Percentiles rank a stretch among this genome's conserved stretches.
Evolutionary conservation across 768 basidiomycete species (phyloP).

Genomic region (Russula virescens): DNA sequence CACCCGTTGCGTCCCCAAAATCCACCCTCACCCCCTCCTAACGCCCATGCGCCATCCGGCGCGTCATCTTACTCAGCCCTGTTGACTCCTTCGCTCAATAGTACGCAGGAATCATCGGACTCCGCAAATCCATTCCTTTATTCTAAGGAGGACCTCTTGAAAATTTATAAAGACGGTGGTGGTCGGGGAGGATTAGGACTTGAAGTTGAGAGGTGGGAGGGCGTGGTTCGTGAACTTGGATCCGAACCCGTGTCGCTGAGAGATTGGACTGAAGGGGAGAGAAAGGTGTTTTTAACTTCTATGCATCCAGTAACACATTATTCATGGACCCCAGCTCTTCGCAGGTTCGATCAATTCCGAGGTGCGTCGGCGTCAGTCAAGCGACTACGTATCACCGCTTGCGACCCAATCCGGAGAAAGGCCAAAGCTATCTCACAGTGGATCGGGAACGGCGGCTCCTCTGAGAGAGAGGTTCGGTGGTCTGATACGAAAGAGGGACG

Average conservation of each 20-base stretch:
- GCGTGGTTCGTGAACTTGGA: conserved; percentile 73
- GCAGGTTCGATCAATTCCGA: conserved; percentile 81
- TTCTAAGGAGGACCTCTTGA: conserved; percentile 77
- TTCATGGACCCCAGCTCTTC: conserved; percentile 53
- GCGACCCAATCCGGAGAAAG: conserved; percentile 52
- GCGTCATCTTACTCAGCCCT: conserved; percentile 68
- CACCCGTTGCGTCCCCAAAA: conserved; percentile 51
- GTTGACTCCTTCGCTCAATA: conserved; percentile 49
- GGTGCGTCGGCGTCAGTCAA: conserved; percentile 78
- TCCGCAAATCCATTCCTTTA: conserved; percentile 77
- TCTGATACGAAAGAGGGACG: conserved; percentile 60
- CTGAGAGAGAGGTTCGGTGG: conserved; percentile 62
- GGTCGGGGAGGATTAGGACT: conserved; percentile 69
- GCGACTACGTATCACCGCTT: conserved; percentile 60
- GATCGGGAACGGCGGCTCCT: conserved; percentile 45
- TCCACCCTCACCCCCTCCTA: conserved; percentile 53
- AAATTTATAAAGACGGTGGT: conserved; percentile 76
- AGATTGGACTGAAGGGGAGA: conserved; percentile 79
- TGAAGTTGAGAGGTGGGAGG: conserved; percentile 87
- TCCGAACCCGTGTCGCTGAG: conserved; percentile 68
- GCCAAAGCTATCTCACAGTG: conserved; percentile 48
- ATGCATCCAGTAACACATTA: not conserved
- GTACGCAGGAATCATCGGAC: conserved; percentile 51
- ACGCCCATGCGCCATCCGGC: conserved; percentile 39
- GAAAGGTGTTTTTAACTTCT: conserved; percentile 56